Conservation (phyloP, 257 asterid species). For the Henckelia pumila region DNA sequence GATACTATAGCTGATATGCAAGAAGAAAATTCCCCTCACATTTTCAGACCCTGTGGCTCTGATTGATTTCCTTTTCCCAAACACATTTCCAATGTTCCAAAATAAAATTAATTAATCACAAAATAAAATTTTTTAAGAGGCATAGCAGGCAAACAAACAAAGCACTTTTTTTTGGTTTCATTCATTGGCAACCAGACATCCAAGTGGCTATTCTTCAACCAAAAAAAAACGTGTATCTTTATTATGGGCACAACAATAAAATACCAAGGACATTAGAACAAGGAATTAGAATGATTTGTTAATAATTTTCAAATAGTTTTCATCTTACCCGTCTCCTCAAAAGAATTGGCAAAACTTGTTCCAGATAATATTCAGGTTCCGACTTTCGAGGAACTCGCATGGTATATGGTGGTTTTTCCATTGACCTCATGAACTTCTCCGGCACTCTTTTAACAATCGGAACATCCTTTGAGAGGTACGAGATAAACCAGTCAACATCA, state of each 20-base stretch:
- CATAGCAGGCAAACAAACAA: slow-evolving; percentile 10
- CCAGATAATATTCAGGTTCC: slow-evolving; percentile 91
- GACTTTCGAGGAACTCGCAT: slow-evolving; percentile 99
- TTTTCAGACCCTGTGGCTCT: too few species aligned
- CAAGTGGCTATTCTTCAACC: slow-evolving; percentile 7
- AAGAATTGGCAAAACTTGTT: slow-evolving; percentile 91
- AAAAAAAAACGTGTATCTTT: slow-evolving; percentile 4
- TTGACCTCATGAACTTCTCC: slow-evolving; percentile 92
- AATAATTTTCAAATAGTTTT: slow-evolving; percentile 13
- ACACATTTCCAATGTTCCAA: too few species aligned
- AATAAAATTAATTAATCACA: background rate
- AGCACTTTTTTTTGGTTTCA: slow-evolving; percentile 17
- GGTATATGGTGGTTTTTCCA: slow-evolving; percentile 98
- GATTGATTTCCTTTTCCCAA: too few species aligned
- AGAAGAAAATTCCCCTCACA: too few species aligned
- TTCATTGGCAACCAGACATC: slow-evolving; percentile 15
- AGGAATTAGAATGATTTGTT: background rate
- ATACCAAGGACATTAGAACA: slow-evolving; percentile 15
- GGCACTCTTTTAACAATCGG: slow-evolving; percentile 89
- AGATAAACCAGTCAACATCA: slow-evolving; percentile 94
- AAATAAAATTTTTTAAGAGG: slow-evolving; percentile 1
- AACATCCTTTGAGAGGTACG: slow-evolving; percentile 86
- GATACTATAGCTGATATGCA: background rate
- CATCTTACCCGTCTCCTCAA: slow-evolving; percentile 85
- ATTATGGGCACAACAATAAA: slow-evolving; percentile 15